Evolutionary conservation across 139 green algal species (phyloP).

Genomic region (Closterium sp.): DNA sequence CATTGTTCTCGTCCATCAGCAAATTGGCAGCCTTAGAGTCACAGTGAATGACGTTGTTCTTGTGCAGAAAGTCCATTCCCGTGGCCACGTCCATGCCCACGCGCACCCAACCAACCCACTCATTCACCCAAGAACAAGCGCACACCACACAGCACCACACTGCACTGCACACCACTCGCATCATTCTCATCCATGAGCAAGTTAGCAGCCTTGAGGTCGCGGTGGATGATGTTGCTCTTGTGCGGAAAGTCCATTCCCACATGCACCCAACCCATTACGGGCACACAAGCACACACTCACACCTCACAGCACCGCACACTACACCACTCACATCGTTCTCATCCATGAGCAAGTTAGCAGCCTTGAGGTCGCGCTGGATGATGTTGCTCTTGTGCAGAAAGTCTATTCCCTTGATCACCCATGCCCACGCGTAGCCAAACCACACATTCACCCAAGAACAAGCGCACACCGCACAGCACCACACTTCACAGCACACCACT

Average conservation of each 20-base stretch:
- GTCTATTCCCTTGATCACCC: conserved; percentile 90
- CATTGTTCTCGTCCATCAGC: conserved; percentile 91
- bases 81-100: conserved; percentile 75
- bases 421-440: conserved; percentile 69
- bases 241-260: conserved; percentile 57
- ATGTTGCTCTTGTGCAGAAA: conserved; percentile 98
- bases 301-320: neutral
- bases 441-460: too few species aligned
- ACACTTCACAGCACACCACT: neutral
- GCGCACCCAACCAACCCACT: too few species aligned
- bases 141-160: too few species aligned
- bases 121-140: too few species aligned
- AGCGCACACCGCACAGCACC: neutral
- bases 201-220: conserved; percentile 90
- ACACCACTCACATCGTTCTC: conserved; percentile 69
- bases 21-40: conserved; percentile 93
- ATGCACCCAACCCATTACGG: too few species aligned
- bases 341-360: conserved; percentile 97
- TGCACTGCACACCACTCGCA: too few species aligned
- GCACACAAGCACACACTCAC: too few species aligned
- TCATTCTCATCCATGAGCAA: conserved; percentile 81
- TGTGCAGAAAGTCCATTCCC: conserved; percentile 99
- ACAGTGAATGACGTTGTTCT: conserved; percentile 94
- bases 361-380: conserved; percentile 88
- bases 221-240: conserved; percentile 95